Base-by-base conservation (phyloP, 2,329 filamentous ascomycete species). In the Hypoxylon sp. region DNA sequence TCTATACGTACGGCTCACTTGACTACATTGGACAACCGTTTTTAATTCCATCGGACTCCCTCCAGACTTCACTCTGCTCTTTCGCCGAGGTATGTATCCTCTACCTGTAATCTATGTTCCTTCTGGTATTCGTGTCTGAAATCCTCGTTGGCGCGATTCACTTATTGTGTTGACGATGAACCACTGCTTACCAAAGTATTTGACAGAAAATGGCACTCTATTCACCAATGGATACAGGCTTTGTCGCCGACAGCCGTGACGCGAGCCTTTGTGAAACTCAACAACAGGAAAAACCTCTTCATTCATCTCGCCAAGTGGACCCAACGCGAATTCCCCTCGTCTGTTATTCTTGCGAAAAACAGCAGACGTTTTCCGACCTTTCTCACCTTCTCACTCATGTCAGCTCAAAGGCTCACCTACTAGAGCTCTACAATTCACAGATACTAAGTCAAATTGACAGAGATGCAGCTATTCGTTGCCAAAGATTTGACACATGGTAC, bases 311-410 rank as follows among this genome's bases (percentile, higher is more conserved):
- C 39, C 30, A 41, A 19, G 19, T 25, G 32, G 61, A 68, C 8
- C 59, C 47, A 32, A 12, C 43, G 6, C 21, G 48, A n/a, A 90
- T 94, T 63, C 88, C 91, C 61, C 87, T 97, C 51, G 81, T 88
- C 71, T 98, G 95, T 87, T 89, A 85, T 74, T 90, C 97, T 71
- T 98, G 95, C 77, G 90, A 91, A 34, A 92, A 90, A 71, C 86
- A 86, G 65, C 92, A 93, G 39, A 87, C 81, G 29, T 97, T 97
- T 80, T 97, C 93, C 60, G 95, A 98, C 78, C 84, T 94, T 46
- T 97, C 94, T 32, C 95, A 97, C 78, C 84, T 97, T 37, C 87
- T 98, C 75, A 98, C 95, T 11, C 95, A 98, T 76, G 88, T 97
- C 67, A 89, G 91, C 64, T 97, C 94, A 69, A 97, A 97, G 77